Base-by-base conservation (phyloP, 768 basidiomycete genomes). In the Strobilomyces echinocephalus region DNA sequence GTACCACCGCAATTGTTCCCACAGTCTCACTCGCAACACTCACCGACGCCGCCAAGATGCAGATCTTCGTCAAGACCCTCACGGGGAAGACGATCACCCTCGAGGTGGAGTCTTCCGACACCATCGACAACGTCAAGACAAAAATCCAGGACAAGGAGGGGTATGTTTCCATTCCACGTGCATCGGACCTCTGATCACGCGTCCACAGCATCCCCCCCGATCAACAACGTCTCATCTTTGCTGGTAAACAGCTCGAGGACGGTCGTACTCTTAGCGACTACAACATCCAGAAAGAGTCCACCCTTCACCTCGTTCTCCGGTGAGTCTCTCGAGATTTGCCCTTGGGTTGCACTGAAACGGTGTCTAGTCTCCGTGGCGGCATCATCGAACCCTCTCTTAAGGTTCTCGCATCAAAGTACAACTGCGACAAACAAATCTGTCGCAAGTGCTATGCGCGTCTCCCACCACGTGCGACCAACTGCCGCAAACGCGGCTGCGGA, bases 391-490 rank as follows among this genome's bases (percentile, higher is more conserved):
- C 97, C 58, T 98, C 97, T 60, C 78, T 99, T 68, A 97, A 97
- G 77, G 92, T 93, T 39, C 84, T 98, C 56, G 97, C 97, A 54
- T 81, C 87, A 71, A 95, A 95, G 74, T 97, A 94, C 85, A 97
- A 97, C 78, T 97, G 94, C 73, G 93, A 97, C 76, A 95, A 95
- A 82, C 91, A 95, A 72, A 97, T 97, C 67, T 98, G 97, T 83
- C 93, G 97, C 74, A 97, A 97, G 76, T 98, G 97, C 80, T 98
- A 98, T 74, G 97, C 97, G 42, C 95, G 97, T 65, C 95, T 98
- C 64, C 95, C 97, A 60, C 95, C 95, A 50, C 93, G 97, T 72
- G 97, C 97, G 35, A 97, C 95, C 78, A 98, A 99, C 84, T 98
- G 97, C 86, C 82, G 95, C 72, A 95, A 95, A 79, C 82, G 93